A percentile compares a stretch with the other conserved stretches of the same genome.
phyloP scores from a whole-genome alignment of 768 basidiomycete species.

The Russula olivacea region DNA sequence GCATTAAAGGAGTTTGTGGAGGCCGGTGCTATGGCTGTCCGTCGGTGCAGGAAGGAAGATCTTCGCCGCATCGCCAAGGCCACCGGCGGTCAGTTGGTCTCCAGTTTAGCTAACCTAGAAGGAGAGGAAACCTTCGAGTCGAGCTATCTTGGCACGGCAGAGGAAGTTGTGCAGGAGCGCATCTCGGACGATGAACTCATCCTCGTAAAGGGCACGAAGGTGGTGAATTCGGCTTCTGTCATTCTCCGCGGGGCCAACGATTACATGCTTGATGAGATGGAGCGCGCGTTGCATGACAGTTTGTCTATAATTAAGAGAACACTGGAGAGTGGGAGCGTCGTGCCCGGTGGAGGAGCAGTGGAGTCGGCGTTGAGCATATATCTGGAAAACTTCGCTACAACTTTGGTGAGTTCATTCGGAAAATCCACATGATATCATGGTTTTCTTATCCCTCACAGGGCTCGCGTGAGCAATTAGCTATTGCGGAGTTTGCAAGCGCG shows the following conservation, averaged over 20 bases:
- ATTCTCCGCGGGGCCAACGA: constrained; percentile 96
- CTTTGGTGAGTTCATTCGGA: constrained; percentile 56
- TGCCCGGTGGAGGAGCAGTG: constrained; percentile 96
- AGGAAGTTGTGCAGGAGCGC: constrained; percentile 94
- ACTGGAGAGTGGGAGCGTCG: constrained; percentile 90
- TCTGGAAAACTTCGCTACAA: constrained; percentile 97
- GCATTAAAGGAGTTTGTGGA: constrained; percentile 99
- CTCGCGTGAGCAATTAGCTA: constrained; percentile 95
- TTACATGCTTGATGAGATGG: constrained; percentile 99
- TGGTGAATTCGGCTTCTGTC: constrained; percentile 89
- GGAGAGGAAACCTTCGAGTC: constrained; percentile 98
- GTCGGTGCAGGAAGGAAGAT: constrained; percentile 96
- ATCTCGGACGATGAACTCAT: constrained; percentile 99
- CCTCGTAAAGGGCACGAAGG: constrained; percentile 95
- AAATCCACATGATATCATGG: not conserved
- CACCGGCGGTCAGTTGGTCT: constrained; percentile 89
- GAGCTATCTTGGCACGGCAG: constrained; percentile 82
- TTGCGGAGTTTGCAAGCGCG: constrained; percentile 96
- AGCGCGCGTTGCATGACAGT: constrained; percentile 90
- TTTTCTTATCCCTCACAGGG: constrained; percentile 48
- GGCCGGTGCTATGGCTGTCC: constrained; percentile 97
- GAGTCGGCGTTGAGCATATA: constrained; percentile 97
- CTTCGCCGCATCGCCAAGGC: constrained; percentile 95
- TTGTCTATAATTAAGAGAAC: constrained; percentile 95
- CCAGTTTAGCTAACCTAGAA: constrained; percentile 90